Conservation (phyloP, 345 rosid genomes). For the Clarkia xantiana region DNA sequence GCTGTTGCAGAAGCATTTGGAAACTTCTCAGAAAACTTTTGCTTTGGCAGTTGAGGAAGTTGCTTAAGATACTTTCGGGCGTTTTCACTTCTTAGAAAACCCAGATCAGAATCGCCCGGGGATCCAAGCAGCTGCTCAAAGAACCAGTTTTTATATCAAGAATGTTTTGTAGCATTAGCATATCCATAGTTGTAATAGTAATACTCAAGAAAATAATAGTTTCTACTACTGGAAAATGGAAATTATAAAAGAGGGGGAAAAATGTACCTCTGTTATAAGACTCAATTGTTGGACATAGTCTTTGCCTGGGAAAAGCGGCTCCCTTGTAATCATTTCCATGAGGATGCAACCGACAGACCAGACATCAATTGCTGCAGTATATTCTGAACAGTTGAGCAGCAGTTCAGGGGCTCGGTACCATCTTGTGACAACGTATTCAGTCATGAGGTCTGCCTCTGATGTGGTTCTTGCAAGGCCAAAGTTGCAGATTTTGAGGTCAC, state of each 20-base stretch:
- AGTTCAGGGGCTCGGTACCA: constrained; percentile 50
- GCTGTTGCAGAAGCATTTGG: constrained; percentile 51
- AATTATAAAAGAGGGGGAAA: constrained; percentile 2
- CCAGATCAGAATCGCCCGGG: constrained; percentile 75
- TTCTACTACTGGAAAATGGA: not conserved
- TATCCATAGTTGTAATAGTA: not conserved
- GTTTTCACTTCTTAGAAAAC: constrained; percentile 72
- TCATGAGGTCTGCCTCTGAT: constrained; percentile 82
- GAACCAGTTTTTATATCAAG: not conserved
- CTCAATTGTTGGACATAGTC: constrained; percentile 75
- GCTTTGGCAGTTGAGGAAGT: constrained; percentile 58
- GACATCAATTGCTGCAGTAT: constrained; percentile 66
- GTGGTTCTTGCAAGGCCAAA: constrained; percentile 88
- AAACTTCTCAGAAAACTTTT: constrained; percentile 47
- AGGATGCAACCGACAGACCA: constrained; percentile 97
- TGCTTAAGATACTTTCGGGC: constrained; percentile 69
- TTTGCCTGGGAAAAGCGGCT: constrained; percentile 77
- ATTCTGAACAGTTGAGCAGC: constrained; percentile 41
- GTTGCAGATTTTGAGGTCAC: constrained; percentile 56
- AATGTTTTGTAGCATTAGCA: too few species aligned
- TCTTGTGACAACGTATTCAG: constrained; percentile 44
- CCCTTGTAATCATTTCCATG: constrained; percentile 63
- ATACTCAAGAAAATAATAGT: not conserved
- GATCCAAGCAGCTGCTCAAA: constrained; percentile 53
- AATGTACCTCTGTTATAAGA: constrained; percentile 61